A percentile compares a stretch with the other conserved stretches of the same genome.
phyloP scores from a whole-genome alignment of 177 flowering plant genomes.

The Vitis hybrid region DNA sequence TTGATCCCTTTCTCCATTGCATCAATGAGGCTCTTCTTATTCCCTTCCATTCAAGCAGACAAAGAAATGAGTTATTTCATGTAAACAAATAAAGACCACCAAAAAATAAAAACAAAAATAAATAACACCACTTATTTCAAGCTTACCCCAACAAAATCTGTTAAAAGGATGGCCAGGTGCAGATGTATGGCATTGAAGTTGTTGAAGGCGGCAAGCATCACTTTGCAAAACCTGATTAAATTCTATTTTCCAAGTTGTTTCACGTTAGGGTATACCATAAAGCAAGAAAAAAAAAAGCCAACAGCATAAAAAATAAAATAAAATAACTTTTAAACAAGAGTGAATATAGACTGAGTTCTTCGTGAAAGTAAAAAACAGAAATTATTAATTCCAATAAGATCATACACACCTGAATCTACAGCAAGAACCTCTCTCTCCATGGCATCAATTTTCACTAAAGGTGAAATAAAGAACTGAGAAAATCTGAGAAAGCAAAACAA shows the following conservation, averaged over 20 bases:
- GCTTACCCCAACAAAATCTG: slow-evolving; percentile 88
- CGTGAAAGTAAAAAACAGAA: slow-evolving; percentile 1
- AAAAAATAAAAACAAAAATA: slow-evolving; percentile 5
- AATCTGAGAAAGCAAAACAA: slow-evolving; percentile 52
- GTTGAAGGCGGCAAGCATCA: slow-evolving; percentile 97
- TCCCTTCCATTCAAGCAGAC: slow-evolving; percentile 52
- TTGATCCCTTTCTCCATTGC: slow-evolving; percentile 87
- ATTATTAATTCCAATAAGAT: neutral
- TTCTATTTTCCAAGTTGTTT: slow-evolving; percentile 39
- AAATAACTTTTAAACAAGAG: neutral
- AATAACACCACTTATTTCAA: neutral
- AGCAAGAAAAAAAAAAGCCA: slow-evolving; percentile 9
- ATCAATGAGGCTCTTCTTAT: slow-evolving; percentile 85
- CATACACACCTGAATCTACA: slow-evolving; percentile 86
- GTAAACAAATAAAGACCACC: slow-evolving; percentile 9
- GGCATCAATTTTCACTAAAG: slow-evolving; percentile 87
- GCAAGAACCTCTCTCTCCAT: slow-evolving; percentile 97
- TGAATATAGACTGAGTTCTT: neutral
- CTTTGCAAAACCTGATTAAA: slow-evolving; percentile 91
- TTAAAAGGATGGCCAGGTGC: slow-evolving; percentile 72
- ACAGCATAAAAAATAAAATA: neutral
- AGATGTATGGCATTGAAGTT: slow-evolving; percentile 92
- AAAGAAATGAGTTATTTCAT: slow-evolving; percentile 3
- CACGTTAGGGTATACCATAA: slow-evolving; percentile 9
- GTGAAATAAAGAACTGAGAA: slow-evolving; percentile 93